A percentile compares a stretch with the other conserved stretches of the same genome.
Conservation (phyloP, 306 rosid species). For the Trifolium pratense region DNA sequence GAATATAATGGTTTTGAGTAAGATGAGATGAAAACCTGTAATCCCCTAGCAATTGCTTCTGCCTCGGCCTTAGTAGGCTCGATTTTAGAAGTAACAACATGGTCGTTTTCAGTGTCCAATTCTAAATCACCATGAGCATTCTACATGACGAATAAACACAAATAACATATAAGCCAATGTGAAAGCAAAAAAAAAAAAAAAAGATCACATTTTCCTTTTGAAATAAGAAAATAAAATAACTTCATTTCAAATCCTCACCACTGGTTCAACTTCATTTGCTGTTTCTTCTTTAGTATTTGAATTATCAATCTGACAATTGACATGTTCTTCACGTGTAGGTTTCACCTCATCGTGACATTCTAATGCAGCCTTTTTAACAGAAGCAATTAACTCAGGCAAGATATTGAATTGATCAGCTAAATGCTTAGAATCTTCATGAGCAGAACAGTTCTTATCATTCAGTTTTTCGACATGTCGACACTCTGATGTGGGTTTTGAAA, state of each 20-base stretch:
- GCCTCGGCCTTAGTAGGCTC: constrained; percentile 97
- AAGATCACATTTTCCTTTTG: background rate
- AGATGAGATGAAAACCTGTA: constrained; percentile 70
- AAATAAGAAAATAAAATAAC: constrained; percentile 36
- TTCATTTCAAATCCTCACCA: constrained; percentile 54
- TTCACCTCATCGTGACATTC: constrained; percentile 69
- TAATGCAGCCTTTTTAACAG: constrained; percentile 75
- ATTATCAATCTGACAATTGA: constrained; percentile 42
- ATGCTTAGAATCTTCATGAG: constrained; percentile 51
- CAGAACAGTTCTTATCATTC: constrained; percentile 50
- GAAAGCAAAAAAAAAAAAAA: constrained; percentile 20
- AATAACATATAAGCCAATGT: constrained; percentile 39
- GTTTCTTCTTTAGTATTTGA: constrained; percentile 53
- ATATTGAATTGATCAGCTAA: constrained; percentile 62
- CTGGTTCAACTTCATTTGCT: constrained; percentile 58
- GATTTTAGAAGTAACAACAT: constrained; percentile 63
- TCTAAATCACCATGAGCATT: constrained; percentile 70
- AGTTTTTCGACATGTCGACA: constrained; percentile 46
- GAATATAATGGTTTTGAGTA: constrained; percentile 36
- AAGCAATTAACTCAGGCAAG: constrained; percentile 87
- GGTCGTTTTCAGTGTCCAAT: constrained; percentile 71
- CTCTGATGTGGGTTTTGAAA: constrained; percentile 47
- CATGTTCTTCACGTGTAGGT: constrained; percentile 50
- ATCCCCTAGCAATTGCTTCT: constrained; percentile 91
- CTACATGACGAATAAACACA: constrained; percentile 53